Conservation (phyloP, 805 yeast genomes). For the Saccharomycopsis fibuligera region DNA sequence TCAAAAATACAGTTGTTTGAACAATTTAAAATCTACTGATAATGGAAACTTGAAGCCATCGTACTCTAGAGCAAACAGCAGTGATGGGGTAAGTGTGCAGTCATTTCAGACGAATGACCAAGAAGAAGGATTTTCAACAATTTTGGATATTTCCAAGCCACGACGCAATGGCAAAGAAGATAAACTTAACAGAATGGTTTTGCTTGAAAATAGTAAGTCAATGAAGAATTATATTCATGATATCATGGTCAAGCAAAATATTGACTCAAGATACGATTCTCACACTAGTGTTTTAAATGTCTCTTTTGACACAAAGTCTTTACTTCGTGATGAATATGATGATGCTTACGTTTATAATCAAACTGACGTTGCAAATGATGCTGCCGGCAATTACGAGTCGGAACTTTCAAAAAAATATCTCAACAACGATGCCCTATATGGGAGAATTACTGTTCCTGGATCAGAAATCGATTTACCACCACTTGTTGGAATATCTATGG, state of each 20-base stretch:
- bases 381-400: background rate
- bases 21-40: background rate
- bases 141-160: too few relatives aligned
- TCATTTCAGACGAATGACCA: background rate
- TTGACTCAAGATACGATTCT: background rate
- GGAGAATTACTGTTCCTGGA: conserved; percentile 7
- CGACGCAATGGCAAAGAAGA: background rate
- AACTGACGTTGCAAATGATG: background rate
- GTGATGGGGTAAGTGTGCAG: too few relatives aligned
- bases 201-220: conserved; percentile 8
- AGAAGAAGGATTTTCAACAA: too few relatives aligned
- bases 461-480: conserved; percentile 19
- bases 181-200: background rate
- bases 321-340: background rate
- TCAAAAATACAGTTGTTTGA: conserved; percentile 8
- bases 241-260: background rate
- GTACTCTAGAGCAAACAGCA: too few relatives aligned
- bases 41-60: too few relatives aligned
- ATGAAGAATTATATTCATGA: conserved; percentile 8
- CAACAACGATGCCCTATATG: conserved; percentile 1
- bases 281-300: background rate
- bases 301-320: background rate
- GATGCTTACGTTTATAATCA: background rate
- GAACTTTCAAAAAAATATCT: background rate
- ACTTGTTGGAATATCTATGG: conserved; percentile 16